Evolutionary conservation across 805 yeast genomes (phyloP), one percentile per base, ranked within the genome.

Genomic region (Candida lessepsii): DNA sequence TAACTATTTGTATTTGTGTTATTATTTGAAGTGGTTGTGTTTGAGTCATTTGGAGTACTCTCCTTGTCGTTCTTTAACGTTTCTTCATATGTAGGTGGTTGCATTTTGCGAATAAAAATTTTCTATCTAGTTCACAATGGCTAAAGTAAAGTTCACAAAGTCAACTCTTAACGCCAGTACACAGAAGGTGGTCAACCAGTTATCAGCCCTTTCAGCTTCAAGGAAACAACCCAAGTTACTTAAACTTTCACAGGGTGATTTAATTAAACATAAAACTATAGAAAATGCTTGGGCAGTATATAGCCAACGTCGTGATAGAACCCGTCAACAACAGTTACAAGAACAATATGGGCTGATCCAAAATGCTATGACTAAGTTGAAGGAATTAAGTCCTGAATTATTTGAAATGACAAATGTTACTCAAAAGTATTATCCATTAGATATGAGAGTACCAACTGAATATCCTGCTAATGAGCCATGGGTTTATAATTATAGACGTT

Each of bases 221-320:
- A 81, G 89, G 68, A 91, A 89, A 62, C 90, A 83, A 62, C 99
- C 99, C 33, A 78, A 81, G 51, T 67, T 87, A 52, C 62, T 93
- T 47, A 86, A 82, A 53, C 67, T 89, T 24, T 75, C 82, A 50
- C 69, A 75, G 18, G 97, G 90, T 60, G 98, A 93, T 57, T 71
- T 82, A 41, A 73, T 91, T 47, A 86, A 93, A 55, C 98, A 91
- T 58, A 77, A 80, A 48, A 79, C 89, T 9, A 83, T 93, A 40
- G 79, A 78, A 51, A 80, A 77, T 41, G 96, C 96, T 6, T 93
- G 97, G 96, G 65, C 76, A 5, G 51, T 78, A 11, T 70, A 73
- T 57, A 78, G 79, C 52, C 71, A 80, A 34, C 73, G 78, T 31
- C 67, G 76, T 54, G 68, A 77, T 45, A 60, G 53, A 8, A 61